Conservation (phyloP, 2,329 filamentous ascomycete species). For the Xylaria sp. region DNA sequence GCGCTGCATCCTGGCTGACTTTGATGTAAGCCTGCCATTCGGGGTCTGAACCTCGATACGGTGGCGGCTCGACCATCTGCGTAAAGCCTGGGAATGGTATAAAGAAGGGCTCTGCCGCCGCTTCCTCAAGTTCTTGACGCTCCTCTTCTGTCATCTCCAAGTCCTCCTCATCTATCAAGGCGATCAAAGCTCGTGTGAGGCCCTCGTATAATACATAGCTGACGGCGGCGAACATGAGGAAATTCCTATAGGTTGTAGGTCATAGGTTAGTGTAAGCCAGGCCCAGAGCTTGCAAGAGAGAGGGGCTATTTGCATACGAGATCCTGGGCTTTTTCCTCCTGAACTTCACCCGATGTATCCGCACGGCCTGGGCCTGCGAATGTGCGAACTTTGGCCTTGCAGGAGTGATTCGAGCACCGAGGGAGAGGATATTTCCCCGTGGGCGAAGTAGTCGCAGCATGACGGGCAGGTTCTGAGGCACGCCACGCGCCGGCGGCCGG, state of each 20-base stretch:
- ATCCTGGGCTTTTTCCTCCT: conserved; percentile 42
- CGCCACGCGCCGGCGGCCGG: conserved; percentile 45
- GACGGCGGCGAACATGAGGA: conserved; percentile 49
- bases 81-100: conserved; percentile 71
- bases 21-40: conserved; percentile 71
- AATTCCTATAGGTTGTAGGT: conserved; percentile 33
- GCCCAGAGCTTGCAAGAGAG: neutral
- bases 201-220: conserved; percentile 53
- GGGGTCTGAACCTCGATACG: conserved; percentile 67
- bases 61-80: conserved; percentile 57
- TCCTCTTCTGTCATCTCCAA: conserved; percentile 57
- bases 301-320: conserved; percentile 33
- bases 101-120: conserved; percentile 61
- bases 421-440: conserved; percentile 38
- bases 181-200: conserved; percentile 56
- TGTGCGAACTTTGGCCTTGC: conserved; percentile 5
- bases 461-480: conserved; percentile 36
- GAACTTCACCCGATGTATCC: conserved; percentile 46
- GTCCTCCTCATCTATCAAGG: conserved; percentile 56
- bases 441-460: conserved; percentile 47
- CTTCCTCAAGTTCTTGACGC: conserved; percentile 53
- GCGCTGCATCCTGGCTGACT: conserved; percentile 63
- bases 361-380: conserved; percentile 39
- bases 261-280: conserved; percentile 1
- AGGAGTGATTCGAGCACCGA: conserved; percentile 35